A percentile compares a stretch with the other conserved stretches of the same genome.
phyloP scores from a whole-genome alignment of 1,284 basidiomycete species.

The Cutaneotrichosporon dermatis region DNA sequence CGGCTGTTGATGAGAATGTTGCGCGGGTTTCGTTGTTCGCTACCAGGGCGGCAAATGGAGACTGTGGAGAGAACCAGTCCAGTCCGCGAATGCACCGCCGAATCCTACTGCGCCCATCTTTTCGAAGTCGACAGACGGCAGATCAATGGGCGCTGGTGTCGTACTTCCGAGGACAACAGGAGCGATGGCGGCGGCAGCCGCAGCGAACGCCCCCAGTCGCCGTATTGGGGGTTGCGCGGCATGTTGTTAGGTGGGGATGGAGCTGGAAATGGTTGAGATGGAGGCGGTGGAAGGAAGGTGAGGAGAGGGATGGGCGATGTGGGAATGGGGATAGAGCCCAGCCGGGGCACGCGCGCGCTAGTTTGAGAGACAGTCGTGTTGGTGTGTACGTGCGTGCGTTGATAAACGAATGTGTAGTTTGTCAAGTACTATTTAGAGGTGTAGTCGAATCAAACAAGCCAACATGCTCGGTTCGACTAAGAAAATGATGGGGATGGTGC shows the following conservation, averaged over 20 bases:
- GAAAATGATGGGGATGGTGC: too few relatives aligned
- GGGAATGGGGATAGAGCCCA: background rate
- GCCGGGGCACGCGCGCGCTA: background rate
- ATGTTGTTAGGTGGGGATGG: conserved; percentile 4
- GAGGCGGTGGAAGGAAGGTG: too few relatives aligned
- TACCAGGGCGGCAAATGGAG: conserved; percentile 25
- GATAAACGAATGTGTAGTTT: too few relatives aligned
- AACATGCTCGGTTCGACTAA: too few relatives aligned
- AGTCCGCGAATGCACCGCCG: conserved; percentile 81
- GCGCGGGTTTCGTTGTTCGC: conserved; percentile 9
- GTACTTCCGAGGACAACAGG: conserved; percentile 22
- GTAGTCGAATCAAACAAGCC: too few relatives aligned
- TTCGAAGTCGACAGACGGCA: conserved; percentile 80
- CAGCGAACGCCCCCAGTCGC: conserved; percentile 21
- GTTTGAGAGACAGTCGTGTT: too few relatives aligned
- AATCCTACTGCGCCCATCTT: conserved; percentile 86
- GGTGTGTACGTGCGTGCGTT: too few relatives aligned
- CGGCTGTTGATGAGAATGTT: conserved; percentile 34
- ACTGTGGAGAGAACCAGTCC: conserved; percentile 51
- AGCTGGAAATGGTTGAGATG: background rate
- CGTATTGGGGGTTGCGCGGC: conserved; percentile 25
- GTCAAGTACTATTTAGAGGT: too few relatives aligned
- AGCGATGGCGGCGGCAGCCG: conserved; percentile 15
- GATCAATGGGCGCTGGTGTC: conserved; percentile 54
- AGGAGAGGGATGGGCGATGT: conserved; percentile 1